Base-by-base conservation (phyloP, 805 yeast species). In the Barnettozyma populi region DNA sequence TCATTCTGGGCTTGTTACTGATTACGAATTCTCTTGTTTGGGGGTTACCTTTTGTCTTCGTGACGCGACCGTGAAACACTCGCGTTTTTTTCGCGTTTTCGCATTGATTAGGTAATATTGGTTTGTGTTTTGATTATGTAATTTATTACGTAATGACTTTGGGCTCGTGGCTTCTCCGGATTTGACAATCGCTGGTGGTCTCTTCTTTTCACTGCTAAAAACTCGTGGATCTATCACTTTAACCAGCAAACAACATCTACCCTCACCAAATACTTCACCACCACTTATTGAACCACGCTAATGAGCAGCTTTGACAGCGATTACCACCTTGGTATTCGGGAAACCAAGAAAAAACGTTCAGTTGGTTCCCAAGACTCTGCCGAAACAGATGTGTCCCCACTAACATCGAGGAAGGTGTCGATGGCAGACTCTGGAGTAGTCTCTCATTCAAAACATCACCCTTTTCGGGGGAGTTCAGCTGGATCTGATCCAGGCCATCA, bases 351-450 rank as follows among this genome's bases (percentile, higher is more conserved):
- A 16, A 43, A 47, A 31, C 31, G 40, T 25, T 53, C 58, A 9
- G 43, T 45, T n/a, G 55, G 54, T 27, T 46, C 52, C 3, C 57
- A 37, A 37, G 43, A 39, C 32, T 46, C 52, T 10, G 43, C 54
- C 1, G 57, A 52, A 29, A 50, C 52, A 1, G 56, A 54, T 31
- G 56, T 54, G 4, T 54, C 57, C 4, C 57, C 57, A 1, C 25
- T 51, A 7, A 49, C 57, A 2, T 52, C 56, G n/a, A 46, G 57
- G n/a, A 54, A 54, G 20, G 57, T 54, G 10, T 61, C 65, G 1
- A 43, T 59, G n/a, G 61, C 54, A 3, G 63, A 56, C 35, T 34
- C 35, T 10, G 5, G 34, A 37, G 31, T 38, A 37, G 25, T 13
- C 29, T 11, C 20, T 5, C 16, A 25, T 14, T 29, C n/a, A n/a